Base-by-base conservation (phyloP, 305 asterid genomes). In the Nicotiana rustica region DNA sequence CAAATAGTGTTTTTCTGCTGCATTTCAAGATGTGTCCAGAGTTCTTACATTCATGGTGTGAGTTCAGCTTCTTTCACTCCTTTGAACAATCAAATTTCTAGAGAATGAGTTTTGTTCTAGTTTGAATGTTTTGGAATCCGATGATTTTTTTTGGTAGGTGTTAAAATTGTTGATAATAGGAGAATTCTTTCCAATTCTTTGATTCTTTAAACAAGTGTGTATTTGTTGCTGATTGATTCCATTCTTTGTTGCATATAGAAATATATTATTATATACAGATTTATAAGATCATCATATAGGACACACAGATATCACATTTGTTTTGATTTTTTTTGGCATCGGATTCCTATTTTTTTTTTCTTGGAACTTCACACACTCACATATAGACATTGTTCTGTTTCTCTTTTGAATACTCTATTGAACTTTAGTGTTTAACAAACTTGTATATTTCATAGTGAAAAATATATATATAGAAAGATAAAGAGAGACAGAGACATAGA, bases 61-160 rank as follows among this genome's bases (percentile, higher is more conserved):
- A 78, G 85, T 82, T 77, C 64, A 25, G 55, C 38, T 73, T 19
- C 62, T 75, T 75, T 75, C 75, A 83, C 80, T 90, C 83, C 77
- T 86, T 71, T 73, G 80, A 81, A 21, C 60, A 81, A 84, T 76
- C 79, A 69, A 59, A 86, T 76, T 82, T 84, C 85, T 77, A 85
- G 82, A 77, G 18, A 25, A 75, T 75, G 80, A 52, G 47, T 75
- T 88, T 92, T 92, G 86, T 80, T 86, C 68, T 73, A 79, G 67
- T 64, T 70, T 89, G 92, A 91, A 86, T 82, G 84, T 87, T 86
- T 77, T 73, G 98, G 98, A 93, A 93, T 92, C 98, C 97, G 97
- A 92, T 93, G 92, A 89, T 93, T 78, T 81, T 89, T 90, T 82
- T 88, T 67, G 90, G 78, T 92, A 90, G 93, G 92, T 82, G 77